Evolutionary conservation across 768 basidiomycete species (phyloP), one percentile per base, ranked within the genome.

Genomic region (Psilocybe subaeruginosa): DNA sequence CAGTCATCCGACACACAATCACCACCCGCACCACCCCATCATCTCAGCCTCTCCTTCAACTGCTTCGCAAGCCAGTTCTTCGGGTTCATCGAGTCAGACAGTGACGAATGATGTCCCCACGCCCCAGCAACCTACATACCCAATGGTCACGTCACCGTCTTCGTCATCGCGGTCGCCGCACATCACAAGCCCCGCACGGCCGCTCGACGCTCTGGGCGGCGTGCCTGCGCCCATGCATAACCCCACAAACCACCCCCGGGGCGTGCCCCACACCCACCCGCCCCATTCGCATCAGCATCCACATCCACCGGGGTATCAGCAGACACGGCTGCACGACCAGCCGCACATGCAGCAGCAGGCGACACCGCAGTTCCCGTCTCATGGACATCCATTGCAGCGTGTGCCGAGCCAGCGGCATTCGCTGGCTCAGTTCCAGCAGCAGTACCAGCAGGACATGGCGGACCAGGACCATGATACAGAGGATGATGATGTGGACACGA

Each of bases 401-500:
- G 52, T n/a, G 56, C 58, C 39, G 49, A 37, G 29, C 17, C 49
- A 59, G 39, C 27, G 45, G 2, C 59, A 48, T 14, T 23, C 41
- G 3, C 14, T 54, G 19, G 14, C 31, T 9, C 51, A 51, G 2
- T 39, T 29, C 14, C 27, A 37, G 17, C 31, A 58, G 23, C 45
- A 31, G n/a, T 35, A 30, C 29, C 60, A 23, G 23, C 50, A 46
- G n/a, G 29, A 53, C 5, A 46, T 14, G 31, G 41, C 31, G n/a
- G 41, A 59, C 37, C 37, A 50, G 30, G 59, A 47, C 33, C 30
- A 54, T 9, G 52, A 56, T 12, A 35, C 55, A 6, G 69, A 68
- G 46, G 68, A 64, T 19, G 70, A 61, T 16, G 70, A 70, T 9
- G 59, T 57, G 47, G 68, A 69, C 45, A 66, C 68, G 6, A 65